A percentile compares a stretch with the other conserved stretches of the same genome.
Conservation (phyloP, 768 basidiomycete genomes). For the Pluteus cervinus region DNA sequence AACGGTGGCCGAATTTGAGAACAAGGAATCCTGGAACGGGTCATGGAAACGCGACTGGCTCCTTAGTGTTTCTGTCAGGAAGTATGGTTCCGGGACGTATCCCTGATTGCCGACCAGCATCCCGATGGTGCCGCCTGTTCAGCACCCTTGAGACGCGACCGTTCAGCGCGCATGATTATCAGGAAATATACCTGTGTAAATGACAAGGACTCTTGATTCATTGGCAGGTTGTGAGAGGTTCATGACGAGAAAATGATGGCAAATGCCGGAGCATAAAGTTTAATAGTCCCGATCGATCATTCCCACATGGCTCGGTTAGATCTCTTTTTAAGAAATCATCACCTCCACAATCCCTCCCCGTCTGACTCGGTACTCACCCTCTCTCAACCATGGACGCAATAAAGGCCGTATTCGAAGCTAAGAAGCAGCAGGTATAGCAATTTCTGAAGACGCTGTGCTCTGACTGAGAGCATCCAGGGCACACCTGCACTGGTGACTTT, state of each 20-base stretch:
- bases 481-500: slow-evolving; percentile 74
- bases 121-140: slow-evolving; percentile 73
- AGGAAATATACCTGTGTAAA: slow-evolving; percentile 59
- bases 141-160: slow-evolving; percentile 1
- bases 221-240: slow-evolving; percentile 44
- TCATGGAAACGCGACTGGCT: slow-evolving; percentile 90
- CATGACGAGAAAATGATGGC: slow-evolving; percentile 27
- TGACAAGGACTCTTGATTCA: slow-evolving; percentile 78
- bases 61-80: slow-evolving; percentile 76
- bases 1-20: slow-evolving; percentile 74
- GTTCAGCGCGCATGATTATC: background rate
- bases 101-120: slow-evolving; percentile 76
- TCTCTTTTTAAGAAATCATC: slow-evolving; percentile 12
- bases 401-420: slow-evolving; percentile 63
- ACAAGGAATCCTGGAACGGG: slow-evolving; percentile 80
- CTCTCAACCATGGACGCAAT: slow-evolving; percentile 56
- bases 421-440: slow-evolving; percentile 45
- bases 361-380: slow-evolving; percentile 9
- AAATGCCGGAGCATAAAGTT: background rate
- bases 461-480: no score
- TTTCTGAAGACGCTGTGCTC: no score
- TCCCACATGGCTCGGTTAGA: slow-evolving; percentile 21
- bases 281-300: no score
- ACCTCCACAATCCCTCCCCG: slow-evolving; percentile 11
- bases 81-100: slow-evolving; percentile 83